Conservation (phyloP, 2,329 filamentous ascomycete species). For the Hymenoscyphus salicellus region DNA sequence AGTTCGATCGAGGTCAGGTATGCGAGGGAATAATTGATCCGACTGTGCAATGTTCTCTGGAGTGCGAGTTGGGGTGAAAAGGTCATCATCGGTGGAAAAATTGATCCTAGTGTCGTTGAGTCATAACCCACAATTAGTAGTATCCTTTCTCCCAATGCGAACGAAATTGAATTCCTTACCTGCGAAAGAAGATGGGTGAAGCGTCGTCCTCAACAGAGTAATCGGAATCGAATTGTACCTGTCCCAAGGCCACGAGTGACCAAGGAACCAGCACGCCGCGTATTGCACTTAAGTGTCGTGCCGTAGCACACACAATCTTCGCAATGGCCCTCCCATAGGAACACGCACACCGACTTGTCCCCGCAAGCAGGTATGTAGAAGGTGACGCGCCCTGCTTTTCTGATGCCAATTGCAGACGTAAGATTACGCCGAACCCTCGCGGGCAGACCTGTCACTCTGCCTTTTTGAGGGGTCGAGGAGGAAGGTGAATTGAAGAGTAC, state of each 20-base stretch:
- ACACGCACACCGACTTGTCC: slow-evolving; percentile 42
- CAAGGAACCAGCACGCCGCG: slow-evolving; percentile 64
- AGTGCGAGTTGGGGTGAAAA: neutral
- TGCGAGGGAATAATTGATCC: neutral
- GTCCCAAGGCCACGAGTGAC: slow-evolving; percentile 26
- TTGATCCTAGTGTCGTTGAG: neutral
- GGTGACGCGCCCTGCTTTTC: slow-evolving; percentile 67
- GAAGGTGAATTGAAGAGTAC: slow-evolving; percentile 73
- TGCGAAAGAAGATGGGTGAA: slow-evolving; percentile 31
- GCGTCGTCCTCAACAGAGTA: slow-evolving; percentile 38
- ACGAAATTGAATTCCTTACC: slow-evolving; percentile 23
- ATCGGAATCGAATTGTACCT: slow-evolving; percentile 41
- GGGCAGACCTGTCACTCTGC: slow-evolving; percentile 60
- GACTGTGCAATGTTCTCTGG: neutral
- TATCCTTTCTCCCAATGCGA: slow-evolving; percentile 28
- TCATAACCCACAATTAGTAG: slow-evolving; percentile 31
- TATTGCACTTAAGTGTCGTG: slow-evolving; percentile 92
- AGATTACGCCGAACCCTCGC: slow-evolving; percentile 81
- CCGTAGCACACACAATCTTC: slow-evolving; percentile 75
- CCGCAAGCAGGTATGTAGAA: slow-evolving; percentile 34
- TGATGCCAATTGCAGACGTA: slow-evolving; percentile 88
- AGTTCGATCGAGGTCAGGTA: neutral
- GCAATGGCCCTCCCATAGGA: slow-evolving; percentile 90
- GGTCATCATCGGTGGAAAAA: neutral
- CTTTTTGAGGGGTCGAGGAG: slow-evolving; percentile 41